Evolutionary conservation across 805 yeast genomes (phyloP), one percentile per base, ranked within the genome.

Genomic region (Wickerhamiella siamensis): DNA sequence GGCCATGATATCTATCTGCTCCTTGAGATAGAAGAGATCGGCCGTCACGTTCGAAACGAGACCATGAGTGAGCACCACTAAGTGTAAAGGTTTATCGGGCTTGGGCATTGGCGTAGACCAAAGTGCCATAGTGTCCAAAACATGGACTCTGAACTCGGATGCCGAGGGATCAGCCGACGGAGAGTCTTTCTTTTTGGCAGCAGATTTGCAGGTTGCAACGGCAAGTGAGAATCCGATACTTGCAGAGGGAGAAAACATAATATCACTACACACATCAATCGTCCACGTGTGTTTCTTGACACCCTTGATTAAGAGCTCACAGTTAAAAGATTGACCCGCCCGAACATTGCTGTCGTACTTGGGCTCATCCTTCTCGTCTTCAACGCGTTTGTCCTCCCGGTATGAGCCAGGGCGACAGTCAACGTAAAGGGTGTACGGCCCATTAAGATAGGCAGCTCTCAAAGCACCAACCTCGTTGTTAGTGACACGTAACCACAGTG

Each of bases 21-120:
- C 97, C 50, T 86, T 86, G 43, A 88, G 53, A 52, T 79, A 87
- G 16, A 83, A 67, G 93, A 91, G 75, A 59, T 91, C 98, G 9
- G 94, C 84, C 1, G 91, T 78, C 4, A 78, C 72, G 53, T 87
- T 91, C 1, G 96, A 83, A 54, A 84, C 94, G 20, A 91, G 69
- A 0, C 98, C 98, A 58, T 91, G 98, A 0, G 95, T 84, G 10
- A 87, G 51, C 3, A 91, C 67, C 2, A 88, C 91, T 43, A 91
- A 63, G 64, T 91, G 98, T 12, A 78, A 72, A 0, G 93, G 91
- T 43, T 61, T 58, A 4, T 63, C 52, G 0, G 68, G 62, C 9
- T 62, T 49, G 2, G 64, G 67, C 1, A 74, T 70, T 0, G 93
- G 91, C 31, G 68, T 55, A 56, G 74, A 72, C 96, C 97, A 91